Base-by-base conservation (phyloP, 2,329 filamentous ascomycete genomes). In the Colletotrichum caudatum region DNA sequence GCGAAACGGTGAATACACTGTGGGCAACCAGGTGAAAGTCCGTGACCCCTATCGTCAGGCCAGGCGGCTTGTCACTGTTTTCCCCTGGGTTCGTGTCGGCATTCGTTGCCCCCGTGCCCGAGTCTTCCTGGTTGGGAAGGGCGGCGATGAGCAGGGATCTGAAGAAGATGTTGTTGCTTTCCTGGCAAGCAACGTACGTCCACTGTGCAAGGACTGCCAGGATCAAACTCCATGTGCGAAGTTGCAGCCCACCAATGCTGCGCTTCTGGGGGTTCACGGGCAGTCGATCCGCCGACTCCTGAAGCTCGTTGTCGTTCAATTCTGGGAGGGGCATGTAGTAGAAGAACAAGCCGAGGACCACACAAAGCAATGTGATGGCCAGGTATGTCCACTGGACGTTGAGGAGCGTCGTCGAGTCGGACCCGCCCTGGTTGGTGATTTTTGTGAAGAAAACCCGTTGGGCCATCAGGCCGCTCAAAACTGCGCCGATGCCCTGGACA, bases 361-460 rank as follows among this genome's bases (percentile, higher is more conserved):
- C 92, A 69, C 92, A 93, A 67, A 94, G 91, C 33, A 92, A 84
- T 0, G 93, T 93, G 72, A 95, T 92, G 66, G 91, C 92, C n/a
- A 96, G 87, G 76, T 96, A 96, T 0, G 93, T 93, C 92, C 92
- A 97, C 80, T 96, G 94, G 1, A 95, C 92, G 72, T 92, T 90
- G 73, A 93, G 87, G 3, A 96, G 85, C 1, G 87, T 88, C 39
- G 84, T 80, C 2, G 84, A 77, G 53, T 68, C 53, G 16, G 69
- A 53, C 26, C 73, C 69, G 14, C 74, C 74, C 20, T 77, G 70
- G 26, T 76, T 77, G 44, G 86, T 83, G 11, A 93, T 86, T 16
- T 86, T 83, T 37, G 84, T 86, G 81, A 95, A 95, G 78, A 95
- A 93, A 23, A 92, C 91, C 70, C 90, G 91, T 51, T 93, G 88